phyloP scores from a whole-genome alignment of 202 grass and related monocot species.

The Setaria italica region DNA sequence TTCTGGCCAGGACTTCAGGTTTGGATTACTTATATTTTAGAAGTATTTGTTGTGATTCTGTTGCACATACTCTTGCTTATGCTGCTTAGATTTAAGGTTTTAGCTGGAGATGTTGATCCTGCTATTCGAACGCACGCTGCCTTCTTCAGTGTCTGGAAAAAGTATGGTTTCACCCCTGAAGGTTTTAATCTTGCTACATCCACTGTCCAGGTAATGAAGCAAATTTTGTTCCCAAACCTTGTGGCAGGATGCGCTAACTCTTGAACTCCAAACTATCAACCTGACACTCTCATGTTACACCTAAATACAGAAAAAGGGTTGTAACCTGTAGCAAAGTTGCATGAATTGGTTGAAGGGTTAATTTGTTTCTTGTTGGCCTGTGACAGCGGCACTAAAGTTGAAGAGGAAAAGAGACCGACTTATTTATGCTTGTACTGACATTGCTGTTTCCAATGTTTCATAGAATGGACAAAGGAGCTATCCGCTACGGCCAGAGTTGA shows the following conservation, averaged over 20 bases:
- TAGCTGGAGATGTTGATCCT: conserved; percentile 96
- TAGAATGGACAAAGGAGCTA: conserved; percentile 96
- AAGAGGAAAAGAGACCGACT: conserved; percentile 2
- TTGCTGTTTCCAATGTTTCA: conserved; percentile 34
- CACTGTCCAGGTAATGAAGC: conserved; percentile 68
- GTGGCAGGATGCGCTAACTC: not conserved
- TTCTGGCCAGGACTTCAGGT: conserved; percentile 99
- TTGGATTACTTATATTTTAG: conserved; percentile 50
- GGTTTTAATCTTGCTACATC: conserved; percentile 97
- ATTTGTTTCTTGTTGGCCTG: not conserved
- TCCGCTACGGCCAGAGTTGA: conserved; percentile 87
- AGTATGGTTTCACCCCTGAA: conserved; percentile 98
- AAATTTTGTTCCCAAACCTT: conserved; percentile 25
- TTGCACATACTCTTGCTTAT: conserved; percentile 69
- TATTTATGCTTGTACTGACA: conserved; percentile 27
- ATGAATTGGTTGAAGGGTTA: not conserved
- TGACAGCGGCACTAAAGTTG: not conserved
- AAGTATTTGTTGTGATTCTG: conserved; percentile 27
- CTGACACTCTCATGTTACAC: conserved; percentile 4
- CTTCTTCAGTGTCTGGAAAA: conserved; percentile 99
- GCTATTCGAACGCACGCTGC: conserved; percentile 96
- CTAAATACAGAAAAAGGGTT: not conserved
- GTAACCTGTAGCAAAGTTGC: not conserved
- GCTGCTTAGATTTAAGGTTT: conserved; percentile 88
- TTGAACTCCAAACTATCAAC: conserved; percentile 28